A percentile compares a stretch with the other conserved stretches of the same genome.
Conservation (phyloP, 1,284 basidiomycete species). For the Boletus semigastroideus region DNA sequence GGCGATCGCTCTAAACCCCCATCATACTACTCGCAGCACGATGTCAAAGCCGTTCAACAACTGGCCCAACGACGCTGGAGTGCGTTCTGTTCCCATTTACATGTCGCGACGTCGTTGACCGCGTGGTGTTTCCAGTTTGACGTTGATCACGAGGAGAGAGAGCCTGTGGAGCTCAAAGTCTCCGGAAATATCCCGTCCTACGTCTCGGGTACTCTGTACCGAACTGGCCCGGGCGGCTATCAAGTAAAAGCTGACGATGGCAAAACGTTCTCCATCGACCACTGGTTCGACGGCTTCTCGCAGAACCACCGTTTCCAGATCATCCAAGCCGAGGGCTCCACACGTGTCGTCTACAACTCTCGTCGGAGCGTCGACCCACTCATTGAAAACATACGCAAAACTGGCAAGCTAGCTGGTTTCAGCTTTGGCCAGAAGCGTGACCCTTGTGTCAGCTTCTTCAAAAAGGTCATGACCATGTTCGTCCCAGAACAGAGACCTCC, state of each 20-base stretch:
- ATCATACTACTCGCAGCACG: background rate
- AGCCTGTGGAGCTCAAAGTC: constrained; percentile 29
- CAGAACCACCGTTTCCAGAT: constrained; percentile 36
- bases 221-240: constrained; percentile 29
- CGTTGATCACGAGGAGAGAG: constrained; percentile 28
- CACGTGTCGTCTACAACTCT: constrained; percentile 31
- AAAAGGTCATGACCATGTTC: constrained; percentile 32
- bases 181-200: constrained; percentile 31
- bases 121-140: constrained; percentile 23
- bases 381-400: constrained; percentile 28
- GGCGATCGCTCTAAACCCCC: background rate
- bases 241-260: constrained; percentile 22
- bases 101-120: constrained; percentile 1
- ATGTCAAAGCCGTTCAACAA: constrained; percentile 30
- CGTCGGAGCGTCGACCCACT: constrained; percentile 28
- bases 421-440: constrained; percentile 33
- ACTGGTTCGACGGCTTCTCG: constrained; percentile 34
- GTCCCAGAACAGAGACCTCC: constrained; percentile 13
- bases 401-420: constrained; percentile 17
- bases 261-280: constrained; percentile 23
- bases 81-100: constrained; percentile 3
- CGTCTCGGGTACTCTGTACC: constrained; percentile 30
- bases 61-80: constrained; percentile 32
- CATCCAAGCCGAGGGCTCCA: constrained; percentile 20
- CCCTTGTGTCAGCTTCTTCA: constrained; percentile 32